Base-by-base conservation (phyloP, 148 eudicot species). In the Persicaria maculosa region DNA sequence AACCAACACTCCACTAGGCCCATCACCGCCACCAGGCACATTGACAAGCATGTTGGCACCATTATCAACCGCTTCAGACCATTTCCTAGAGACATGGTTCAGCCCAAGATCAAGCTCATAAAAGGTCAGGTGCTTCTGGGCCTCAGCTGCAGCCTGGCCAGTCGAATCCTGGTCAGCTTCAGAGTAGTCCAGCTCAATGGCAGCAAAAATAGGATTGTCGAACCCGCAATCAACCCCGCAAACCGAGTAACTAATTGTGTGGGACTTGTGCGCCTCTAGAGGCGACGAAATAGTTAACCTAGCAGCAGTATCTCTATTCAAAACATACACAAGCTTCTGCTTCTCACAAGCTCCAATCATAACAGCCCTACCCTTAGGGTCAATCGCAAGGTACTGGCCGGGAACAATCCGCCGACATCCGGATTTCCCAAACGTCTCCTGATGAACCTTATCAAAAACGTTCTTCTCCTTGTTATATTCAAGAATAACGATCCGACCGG, bases 211-310 rank as follows among this genome's bases (percentile, higher is more conserved):
- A 0, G 98, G 98, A 72, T 95, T 95, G 81, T 95, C 98, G 74
- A 95, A 95, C 76, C 98, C 98, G 50, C 98, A 95, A 83, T 95
- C 99, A 14, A 95, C 97, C 71, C 99, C 99, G 71, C 88, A 85
- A 54, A 95, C 75, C 25, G 92, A 89, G 62, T 88, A 95, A 0
- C 81, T 84, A 11, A 95, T 89, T 0, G 96, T 92, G 58, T 92
- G 99, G 2, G 89, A 84, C 84, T 95, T 95, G 72, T 95, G 97
- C n/a, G 97, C 99, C 81, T 95, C 99, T 6, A 95, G 82, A 1
- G 99, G 99, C 1, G 92, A 87, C 4, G 97, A 92, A 57, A 95
- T 95, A 2, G 99, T 95, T 14, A 95, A 25, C 82, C 99, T 85
- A 68, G 99, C 99, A 0, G 90, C 82, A 4, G 92, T 92, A 81